phyloP scores from a whole-genome alignment of 495 filamentous ascomycete genomes.

The Extremus antarcticus region DNA sequence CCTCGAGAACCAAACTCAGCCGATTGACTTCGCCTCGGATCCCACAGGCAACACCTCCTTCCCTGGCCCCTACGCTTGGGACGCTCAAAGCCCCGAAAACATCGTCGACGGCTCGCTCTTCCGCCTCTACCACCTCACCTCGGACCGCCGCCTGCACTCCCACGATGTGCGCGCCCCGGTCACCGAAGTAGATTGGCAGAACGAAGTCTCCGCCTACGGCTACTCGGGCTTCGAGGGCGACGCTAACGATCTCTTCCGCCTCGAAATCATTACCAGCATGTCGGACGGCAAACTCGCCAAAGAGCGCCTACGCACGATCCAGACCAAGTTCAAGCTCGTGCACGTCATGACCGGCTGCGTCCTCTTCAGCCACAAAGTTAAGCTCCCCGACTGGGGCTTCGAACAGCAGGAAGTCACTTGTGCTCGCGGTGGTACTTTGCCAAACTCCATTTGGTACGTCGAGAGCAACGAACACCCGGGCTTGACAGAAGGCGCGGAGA shows the following conservation, averaged over 20 bases:
- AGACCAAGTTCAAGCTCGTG: conserved; percentile 90
- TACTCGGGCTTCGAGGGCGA: conserved; percentile 95
- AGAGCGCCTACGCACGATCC: conserved; percentile 79
- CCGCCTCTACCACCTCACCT: conserved; percentile 70
- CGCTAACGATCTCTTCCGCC: conserved; percentile 88
- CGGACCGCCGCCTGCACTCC: conserved; percentile 83
- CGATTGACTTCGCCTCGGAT: conserved; percentile 15
- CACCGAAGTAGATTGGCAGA: conserved; percentile 96
- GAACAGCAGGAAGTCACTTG: conserved; percentile 98
- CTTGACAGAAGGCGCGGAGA: conserved; percentile 60
- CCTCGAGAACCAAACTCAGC: conserved; percentile 86
- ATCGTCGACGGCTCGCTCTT: conserved; percentile 73
- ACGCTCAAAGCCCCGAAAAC: conserved; percentile 53
- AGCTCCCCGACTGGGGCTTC: conserved; percentile 91
- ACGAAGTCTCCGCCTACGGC: conserved; percentile 94
- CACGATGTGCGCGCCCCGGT: conserved; percentile 96
- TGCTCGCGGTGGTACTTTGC: conserved; percentile 80
- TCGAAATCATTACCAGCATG: conserved; percentile 87
- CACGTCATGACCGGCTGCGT: conserved; percentile 96
- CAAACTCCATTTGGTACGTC: conserved; percentile 94
- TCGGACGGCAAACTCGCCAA: conserved; percentile 73
- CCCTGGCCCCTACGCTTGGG: conserved; percentile 73
- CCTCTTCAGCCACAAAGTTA: conserved; percentile 96
- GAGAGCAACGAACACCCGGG: conserved; percentile 77
- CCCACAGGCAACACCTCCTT: conserved; percentile 73